Percentiles rank a stretch among this genome's conserved stretches.
Evolutionary conservation across 1,284 basidiomycete genomes (phyloP).

Genomic region (Limonomyces culmigenus): DNA sequence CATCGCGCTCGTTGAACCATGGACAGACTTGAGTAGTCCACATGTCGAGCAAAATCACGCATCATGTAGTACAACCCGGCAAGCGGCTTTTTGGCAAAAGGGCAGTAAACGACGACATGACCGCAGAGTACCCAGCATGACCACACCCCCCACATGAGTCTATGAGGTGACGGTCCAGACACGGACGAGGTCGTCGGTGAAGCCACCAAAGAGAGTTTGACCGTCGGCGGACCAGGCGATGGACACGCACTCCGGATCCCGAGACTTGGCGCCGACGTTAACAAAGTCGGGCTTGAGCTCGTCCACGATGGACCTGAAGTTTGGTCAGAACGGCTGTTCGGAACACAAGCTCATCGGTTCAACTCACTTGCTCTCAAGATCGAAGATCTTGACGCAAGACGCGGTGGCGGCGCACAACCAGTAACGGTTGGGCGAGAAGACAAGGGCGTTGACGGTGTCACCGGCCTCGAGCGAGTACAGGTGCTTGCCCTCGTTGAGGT

Average conservation of each 20-base stretch:
- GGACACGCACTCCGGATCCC: constrained; percentile 91
- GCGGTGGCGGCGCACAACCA: constrained; percentile 99
- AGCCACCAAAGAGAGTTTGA: constrained; percentile 92
- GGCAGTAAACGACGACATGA: too few species aligned
- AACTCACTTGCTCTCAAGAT: constrained; percentile 93
- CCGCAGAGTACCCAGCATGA: too few species aligned
- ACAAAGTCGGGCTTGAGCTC: constrained; percentile 92
- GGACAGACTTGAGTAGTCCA: too few species aligned
- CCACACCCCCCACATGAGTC: too few species aligned
- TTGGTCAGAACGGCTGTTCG: constrained; percentile 4
- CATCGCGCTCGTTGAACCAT: too few species aligned
- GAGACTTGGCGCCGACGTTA: constrained; percentile 62
- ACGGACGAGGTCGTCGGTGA: constrained; percentile 82
- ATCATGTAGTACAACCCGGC: too few species aligned
- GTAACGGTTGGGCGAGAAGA: constrained; percentile 99
- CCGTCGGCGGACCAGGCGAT: constrained; percentile 99
- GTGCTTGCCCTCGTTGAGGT: constrained; percentile 99
- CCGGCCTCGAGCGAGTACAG: constrained; percentile 99
- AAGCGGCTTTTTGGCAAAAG: too few species aligned
- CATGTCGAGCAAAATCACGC: too few species aligned
- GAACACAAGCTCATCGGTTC: constrained; percentile 11
- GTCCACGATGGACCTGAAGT: constrained; percentile 83
- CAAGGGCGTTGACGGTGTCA: constrained; percentile 96
- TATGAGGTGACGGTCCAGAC: constrained; percentile 83
- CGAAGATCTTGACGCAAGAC: constrained; percentile 98